Percentiles rank a stretch among this genome's conserved stretches.
Conservation (phyloP, 163 green algal species). For the Scenedesmus sp. region DNA sequence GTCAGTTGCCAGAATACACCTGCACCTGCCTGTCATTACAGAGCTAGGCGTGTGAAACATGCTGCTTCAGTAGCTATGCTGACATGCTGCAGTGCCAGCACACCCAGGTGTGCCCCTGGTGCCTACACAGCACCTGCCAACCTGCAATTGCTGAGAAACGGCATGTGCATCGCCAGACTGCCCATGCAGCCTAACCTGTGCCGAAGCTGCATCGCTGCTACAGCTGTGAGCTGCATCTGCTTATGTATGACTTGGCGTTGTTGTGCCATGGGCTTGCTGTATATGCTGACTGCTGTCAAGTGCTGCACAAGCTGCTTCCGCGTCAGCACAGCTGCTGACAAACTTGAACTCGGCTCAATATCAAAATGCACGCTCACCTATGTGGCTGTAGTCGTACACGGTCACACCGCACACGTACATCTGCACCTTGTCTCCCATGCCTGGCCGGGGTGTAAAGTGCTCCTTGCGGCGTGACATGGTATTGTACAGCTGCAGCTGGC, state of each 20-base stretch:
- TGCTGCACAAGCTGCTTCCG: background rate
- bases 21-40: too few species aligned
- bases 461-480: slow-evolving; percentile 89
- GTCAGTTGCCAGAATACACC: too few species aligned
- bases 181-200: background rate
- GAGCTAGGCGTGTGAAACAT: too few species aligned
- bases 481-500: slow-evolving; percentile 85
- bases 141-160: background rate
- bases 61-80: too few species aligned
- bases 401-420: slow-evolving; percentile 99
- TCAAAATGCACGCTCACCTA: slow-evolving; percentile 71
- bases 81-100: too few species aligned
- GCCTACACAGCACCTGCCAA: too few species aligned
- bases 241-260: background rate
- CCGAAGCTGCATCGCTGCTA: background rate
- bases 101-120: too few species aligned
- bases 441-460: slow-evolving; percentile 72
- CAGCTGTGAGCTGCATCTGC: background rate
- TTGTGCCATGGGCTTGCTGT: background rate
- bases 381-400: slow-evolving; percentile 97
- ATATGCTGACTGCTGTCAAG: background rate
- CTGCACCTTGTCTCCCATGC: slow-evolving; percentile 74
- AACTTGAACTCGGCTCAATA: too few species aligned
- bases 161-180: background rate
- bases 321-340: background rate